Base-by-base conservation (phyloP, 345 rosid species). In the Rhodomyrtus tomentosa region DNA sequence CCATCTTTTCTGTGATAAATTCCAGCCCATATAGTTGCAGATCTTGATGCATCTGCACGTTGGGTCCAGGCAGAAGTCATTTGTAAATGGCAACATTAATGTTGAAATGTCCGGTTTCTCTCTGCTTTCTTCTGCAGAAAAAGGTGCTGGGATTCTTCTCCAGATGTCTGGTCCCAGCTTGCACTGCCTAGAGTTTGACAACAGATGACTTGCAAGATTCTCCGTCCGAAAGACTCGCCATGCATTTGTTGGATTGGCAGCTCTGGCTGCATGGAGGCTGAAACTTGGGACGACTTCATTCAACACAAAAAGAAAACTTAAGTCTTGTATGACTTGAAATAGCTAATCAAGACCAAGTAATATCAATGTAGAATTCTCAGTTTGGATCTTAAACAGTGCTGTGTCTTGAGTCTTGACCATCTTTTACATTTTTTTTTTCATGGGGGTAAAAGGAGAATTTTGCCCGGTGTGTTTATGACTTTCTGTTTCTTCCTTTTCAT, bases 141-240 rank as follows among this genome's bases (percentile, higher is more conserved):
- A 93, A 93, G 88, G 87, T 85, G 84, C 85, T 92, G 56, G 89
- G 95, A 72, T 89, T 96, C 84, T 90, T 96, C 79, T 88, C 96
- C 80, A 89, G 89, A 59, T 96, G 99, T 88, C 89, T 95, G 88
- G 90, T 94, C 53, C 95, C 96, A 8, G 88, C 92, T 72, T 93
- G 96, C 86, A 92, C 90, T 49, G 84, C 92, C 72, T 29, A 42
- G 45, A 52, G 25, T 42, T 81, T 81, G 56, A 21, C 74, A 36
- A 36, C 38, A 9, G 14, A 36, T 68, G 79, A 68, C 45, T 68
- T 36, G 4, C 79, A 20, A 68, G 45, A 68, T 36, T 68, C 25
- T 68, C 79, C 8, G 45, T 68, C 45, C 24, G 9, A 32, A 18
- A 36, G 79, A 68, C 45, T 36, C 3, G 79, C 79, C 45, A 68